Evolutionary conservation across 2,329 filamentous ascomycete genomes (phyloP), one percentile per base, ranked within the genome.

Genomic region (Sclerotiophoma versabilis): DNA sequence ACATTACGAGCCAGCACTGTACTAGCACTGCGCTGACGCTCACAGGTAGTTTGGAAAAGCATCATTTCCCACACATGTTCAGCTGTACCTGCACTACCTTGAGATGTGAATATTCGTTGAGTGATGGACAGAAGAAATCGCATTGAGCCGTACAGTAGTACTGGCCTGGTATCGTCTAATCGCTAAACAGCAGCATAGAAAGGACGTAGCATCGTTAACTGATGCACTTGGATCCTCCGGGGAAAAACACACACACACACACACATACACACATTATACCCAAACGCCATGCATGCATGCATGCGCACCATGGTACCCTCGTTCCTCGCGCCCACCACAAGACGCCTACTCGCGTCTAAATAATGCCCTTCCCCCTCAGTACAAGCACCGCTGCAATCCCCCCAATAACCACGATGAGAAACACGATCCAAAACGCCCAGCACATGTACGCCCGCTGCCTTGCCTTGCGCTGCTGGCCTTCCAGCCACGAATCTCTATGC

Each of bases 381-480:
- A 80, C 79, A 54, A 83, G 70, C 0, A 83, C 65, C 0, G 79
- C 69, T 1, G 79, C 73, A 10, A 82, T 77, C 2, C 80, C 69
- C 0, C 73, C 79, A 0, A 75, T 77, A 0, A 82, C 71, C 9
- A 84, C 47, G 2, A 76, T 70, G n/a, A 79, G 60, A 43, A 81
- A 71, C n/a, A 62, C 59, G 2, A 78, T 52, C 80, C 79, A 82
- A 64, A 81, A 82, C 12, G 62, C 57, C 71, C 75, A 80, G 62
- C 79, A 82, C 45, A 84, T 75, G 45, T 77, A 77, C 19, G 77
- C 77, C 9, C 80, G 76, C 39, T 77, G 78, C 4, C 69, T 64
- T 49, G 75, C 74, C 63, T 86, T 86, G 42, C 70, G 70, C 14
- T 75, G 73, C 70, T 85, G 78, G 6, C 74, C 73, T 29, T 75